Evolutionary conservation across 2,329 filamentous ascomycete genomes (phyloP).

Genomic region (Aspergillus uvarum): DNA sequence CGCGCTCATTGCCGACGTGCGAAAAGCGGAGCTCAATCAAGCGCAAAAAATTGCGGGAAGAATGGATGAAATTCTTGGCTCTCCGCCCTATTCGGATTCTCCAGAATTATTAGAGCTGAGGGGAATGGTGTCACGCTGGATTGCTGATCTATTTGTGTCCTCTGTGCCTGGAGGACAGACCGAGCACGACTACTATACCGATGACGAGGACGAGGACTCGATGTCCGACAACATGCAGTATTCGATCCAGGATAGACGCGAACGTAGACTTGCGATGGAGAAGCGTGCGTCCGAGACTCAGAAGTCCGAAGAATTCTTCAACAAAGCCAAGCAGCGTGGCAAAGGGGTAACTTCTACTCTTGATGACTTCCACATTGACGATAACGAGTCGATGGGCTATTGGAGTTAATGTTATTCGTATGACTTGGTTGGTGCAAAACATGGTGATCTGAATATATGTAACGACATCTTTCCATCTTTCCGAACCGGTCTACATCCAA

Average conservation of each 20-base stretch:
- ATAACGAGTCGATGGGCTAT: constrained; percentile 15
- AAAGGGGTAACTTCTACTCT: constrained; percentile 32
- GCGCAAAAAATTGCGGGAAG: constrained; percentile 64
- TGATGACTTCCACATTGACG: constrained; percentile 31
- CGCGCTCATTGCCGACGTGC: constrained; percentile 38
- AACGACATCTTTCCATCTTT: neutral
- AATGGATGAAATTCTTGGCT: constrained; percentile 70
- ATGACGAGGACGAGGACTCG: constrained; percentile 15
- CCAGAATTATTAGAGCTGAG: constrained; percentile 67
- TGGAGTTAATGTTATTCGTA: neutral
- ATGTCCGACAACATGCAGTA: constrained; percentile 25
- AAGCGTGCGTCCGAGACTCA: constrained; percentile 31
- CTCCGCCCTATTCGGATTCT: constrained; percentile 68
- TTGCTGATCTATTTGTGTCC: constrained; percentile 62
- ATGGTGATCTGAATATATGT: neutral
- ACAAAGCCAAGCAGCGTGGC: constrained; percentile 34
- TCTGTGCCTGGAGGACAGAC: constrained; percentile 28
- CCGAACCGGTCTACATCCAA: too few relatives aligned
- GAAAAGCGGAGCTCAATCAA: constrained; percentile 54
- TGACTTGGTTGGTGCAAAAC: neutral
- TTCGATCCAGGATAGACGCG: constrained; percentile 32
- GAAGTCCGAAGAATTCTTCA: constrained; percentile 36
- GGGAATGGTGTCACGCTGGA: constrained; percentile 72
- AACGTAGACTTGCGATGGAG: constrained; percentile 36
- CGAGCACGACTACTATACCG: constrained; percentile 1